A percentile compares a stretch with the other conserved stretches of the same genome.
Evolutionary conservation across 768 basidiomycete genomes (phyloP).

Genomic region (Pluteus cervinus): DNA sequence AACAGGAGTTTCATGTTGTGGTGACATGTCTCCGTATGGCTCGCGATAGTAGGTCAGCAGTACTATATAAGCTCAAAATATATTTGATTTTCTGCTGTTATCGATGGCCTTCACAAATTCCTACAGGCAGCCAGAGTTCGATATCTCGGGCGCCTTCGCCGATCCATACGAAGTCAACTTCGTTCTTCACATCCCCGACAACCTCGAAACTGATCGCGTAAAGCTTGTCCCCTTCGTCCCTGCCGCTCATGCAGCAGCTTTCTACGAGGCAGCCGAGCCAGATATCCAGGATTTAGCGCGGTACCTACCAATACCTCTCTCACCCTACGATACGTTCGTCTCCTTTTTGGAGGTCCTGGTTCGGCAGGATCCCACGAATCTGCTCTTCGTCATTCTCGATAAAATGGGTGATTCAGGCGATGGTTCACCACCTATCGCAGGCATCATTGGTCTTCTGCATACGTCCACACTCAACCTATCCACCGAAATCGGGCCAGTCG

Average conservation of each 20-base stretch:
- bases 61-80: no score
- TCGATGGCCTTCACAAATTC: no score
- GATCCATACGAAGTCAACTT: constrained; percentile 33
- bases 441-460: constrained; percentile 40
- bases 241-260: constrained; percentile 21
- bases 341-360: constrained; percentile 20
- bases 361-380: constrained; percentile 15
- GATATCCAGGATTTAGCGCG: constrained; percentile 24
- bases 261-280: constrained; percentile 13
- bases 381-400: constrained; percentile 44
- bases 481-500: constrained; percentile 43
- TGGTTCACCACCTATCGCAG: constrained; percentile 33
- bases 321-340: constrained; percentile 21
- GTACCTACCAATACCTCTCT: constrained; percentile 35
- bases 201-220: constrained; percentile 33
- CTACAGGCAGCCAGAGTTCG: no score
- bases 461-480: constrained; percentile 23
- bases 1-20: constrained; percentile 87
- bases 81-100: no score
- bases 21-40: no score
- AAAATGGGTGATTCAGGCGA: constrained; percentile 21
- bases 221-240: constrained; percentile 39
- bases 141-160: no score
- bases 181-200: constrained; percentile 29
- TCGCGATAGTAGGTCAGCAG: no score